Conservation (phyloP, 345 rosid genomes). For the Ricinus communis region DNA sequence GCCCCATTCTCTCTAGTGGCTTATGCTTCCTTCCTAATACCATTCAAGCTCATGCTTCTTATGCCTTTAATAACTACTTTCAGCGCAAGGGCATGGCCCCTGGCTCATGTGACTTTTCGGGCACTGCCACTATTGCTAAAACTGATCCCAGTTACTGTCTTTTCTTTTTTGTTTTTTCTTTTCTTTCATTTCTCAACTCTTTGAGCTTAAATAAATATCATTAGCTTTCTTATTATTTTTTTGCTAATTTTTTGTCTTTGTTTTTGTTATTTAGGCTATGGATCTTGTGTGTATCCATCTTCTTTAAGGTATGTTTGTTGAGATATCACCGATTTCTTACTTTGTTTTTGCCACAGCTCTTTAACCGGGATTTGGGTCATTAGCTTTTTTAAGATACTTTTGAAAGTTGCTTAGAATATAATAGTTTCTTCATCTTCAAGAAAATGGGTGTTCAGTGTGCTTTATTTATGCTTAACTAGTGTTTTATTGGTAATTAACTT, state of each 20-base stretch:
- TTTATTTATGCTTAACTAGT: not conserved
- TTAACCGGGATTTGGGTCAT: not conserved
- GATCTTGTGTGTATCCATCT: conserved; percentile 78
- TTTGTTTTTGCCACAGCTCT: not conserved
- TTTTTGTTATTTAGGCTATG: conserved; percentile 53
- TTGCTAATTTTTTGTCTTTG: not conserved
- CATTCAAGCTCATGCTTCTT: conserved; percentile 70
- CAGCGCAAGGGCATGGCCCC: conserved; percentile 65
- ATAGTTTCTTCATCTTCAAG: conserved; percentile 13
- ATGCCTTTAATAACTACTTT: conserved; percentile 76
- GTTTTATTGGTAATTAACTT: not conserved
- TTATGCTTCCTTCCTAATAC: conserved; percentile 72
- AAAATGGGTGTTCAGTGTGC: not conserved
- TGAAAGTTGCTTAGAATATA: not conserved
- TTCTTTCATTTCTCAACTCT: not conserved
- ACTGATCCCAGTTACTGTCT: conserved; percentile 64
- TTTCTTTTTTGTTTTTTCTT: not conserved
- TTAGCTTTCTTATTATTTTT: no score
- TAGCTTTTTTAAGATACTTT: not conserved
- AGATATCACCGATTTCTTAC: not conserved
- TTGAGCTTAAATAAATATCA: not conserved
- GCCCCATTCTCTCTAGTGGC: conserved; percentile 48
- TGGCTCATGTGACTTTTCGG: conserved; percentile 78
- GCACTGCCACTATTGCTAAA: conserved; percentile 66
- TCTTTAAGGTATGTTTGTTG: conserved; percentile 50